These are phyloP conservation scores for Globisporangium orthogonon DNA, from an alignment of 352 stramenopile genomes.

Conservation along the genomic window DNA sequence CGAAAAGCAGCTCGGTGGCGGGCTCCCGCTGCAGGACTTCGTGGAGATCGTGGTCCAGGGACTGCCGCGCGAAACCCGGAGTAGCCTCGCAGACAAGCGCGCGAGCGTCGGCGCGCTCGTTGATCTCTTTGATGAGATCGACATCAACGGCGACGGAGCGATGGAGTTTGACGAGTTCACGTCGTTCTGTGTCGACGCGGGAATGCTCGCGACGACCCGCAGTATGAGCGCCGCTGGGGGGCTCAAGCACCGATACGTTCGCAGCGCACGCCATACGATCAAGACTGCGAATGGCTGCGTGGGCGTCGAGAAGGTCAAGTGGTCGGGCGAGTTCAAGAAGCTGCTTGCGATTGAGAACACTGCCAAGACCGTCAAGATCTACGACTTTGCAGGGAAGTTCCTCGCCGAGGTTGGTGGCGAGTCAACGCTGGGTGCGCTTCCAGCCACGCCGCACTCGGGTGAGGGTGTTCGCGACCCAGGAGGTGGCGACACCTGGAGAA, in stretches of 20 bases:
- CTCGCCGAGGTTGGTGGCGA: constrained; percentile 39
- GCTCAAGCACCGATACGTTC: constrained; percentile 73
- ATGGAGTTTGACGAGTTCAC: constrained; percentile 88
- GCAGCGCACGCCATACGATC: constrained; percentile 42
- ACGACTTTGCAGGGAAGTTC: constrained; percentile 42
- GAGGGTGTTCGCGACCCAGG: too few relatives aligned
- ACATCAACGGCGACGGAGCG: constrained; percentile 81
- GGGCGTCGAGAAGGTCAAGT: constrained; percentile 65
- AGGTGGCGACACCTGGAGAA: not conserved
- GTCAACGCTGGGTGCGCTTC: constrained; percentile 2
- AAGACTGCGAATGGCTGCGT: constrained; percentile 49
- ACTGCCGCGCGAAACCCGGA: constrained; percentile 22
- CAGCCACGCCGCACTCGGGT: constrained; percentile 4
- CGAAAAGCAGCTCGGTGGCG: constrained; percentile 47
- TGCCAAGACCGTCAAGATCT: constrained; percentile 66
- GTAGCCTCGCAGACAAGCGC: constrained; percentile 31
- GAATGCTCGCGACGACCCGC: constrained; percentile 57
- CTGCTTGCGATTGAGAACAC: constrained; percentile 66
- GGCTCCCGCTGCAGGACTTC: constrained; percentile 66
- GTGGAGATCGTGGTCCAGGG: constrained; percentile 71
- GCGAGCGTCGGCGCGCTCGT: constrained; percentile 53
- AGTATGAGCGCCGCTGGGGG: constrained; percentile 22
- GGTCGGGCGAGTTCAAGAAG: constrained; percentile 47
- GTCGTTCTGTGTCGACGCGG: constrained; percentile 81
- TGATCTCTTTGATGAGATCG: constrained; percentile 83